Evolutionary conservation across 768 basidiomycete genomes (phyloP).

Genomic region (Mycena floridula): DNA sequence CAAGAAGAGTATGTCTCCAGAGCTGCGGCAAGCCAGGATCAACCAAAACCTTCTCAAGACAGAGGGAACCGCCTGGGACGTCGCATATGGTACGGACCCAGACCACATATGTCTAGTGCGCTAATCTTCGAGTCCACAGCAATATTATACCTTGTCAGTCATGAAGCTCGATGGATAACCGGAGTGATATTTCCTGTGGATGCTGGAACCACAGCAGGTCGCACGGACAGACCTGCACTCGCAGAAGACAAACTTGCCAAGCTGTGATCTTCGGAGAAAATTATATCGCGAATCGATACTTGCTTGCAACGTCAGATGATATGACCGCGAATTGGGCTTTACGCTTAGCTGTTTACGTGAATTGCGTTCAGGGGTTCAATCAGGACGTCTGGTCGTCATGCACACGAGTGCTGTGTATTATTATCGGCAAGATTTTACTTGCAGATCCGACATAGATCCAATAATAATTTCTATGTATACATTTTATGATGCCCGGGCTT

Average conservation of each 20-base stretch:
- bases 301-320: too few relatives aligned
- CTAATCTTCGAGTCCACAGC: slow-evolving; percentile 1
- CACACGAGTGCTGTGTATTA: too few relatives aligned
- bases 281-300: too few relatives aligned
- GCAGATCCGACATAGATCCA: too few relatives aligned
- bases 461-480: too few relatives aligned
- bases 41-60: slow-evolving; percentile 31
- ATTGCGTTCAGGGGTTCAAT: too few relatives aligned
- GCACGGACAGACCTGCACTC: slow-evolving; percentile 1
- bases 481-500: too few relatives aligned
- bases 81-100: slow-evolving; percentile 25
- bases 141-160: slow-evolving; percentile 31
- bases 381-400: too few relatives aligned
- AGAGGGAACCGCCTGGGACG: slow-evolving; percentile 40
- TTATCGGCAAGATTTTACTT: too few relatives aligned
- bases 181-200: slow-evolving; percentile 34
- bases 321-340: too few relatives aligned
- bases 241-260: slow-evolving; percentile 1
- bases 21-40: slow-evolving; percentile 28
- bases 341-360: too few relatives aligned
- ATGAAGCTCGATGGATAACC: slow-evolving; percentile 39
- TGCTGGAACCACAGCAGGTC: slow-evolving; percentile 30
- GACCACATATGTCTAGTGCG: background rate
- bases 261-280: background rate
- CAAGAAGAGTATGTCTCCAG: slow-evolving; percentile 28